These are phyloP conservation scores for Colletotrichum euphorbiae DNA, from an alignment of 2,329 filamentous ascomycete genomes.

Conservation along the genomic window DNA sequence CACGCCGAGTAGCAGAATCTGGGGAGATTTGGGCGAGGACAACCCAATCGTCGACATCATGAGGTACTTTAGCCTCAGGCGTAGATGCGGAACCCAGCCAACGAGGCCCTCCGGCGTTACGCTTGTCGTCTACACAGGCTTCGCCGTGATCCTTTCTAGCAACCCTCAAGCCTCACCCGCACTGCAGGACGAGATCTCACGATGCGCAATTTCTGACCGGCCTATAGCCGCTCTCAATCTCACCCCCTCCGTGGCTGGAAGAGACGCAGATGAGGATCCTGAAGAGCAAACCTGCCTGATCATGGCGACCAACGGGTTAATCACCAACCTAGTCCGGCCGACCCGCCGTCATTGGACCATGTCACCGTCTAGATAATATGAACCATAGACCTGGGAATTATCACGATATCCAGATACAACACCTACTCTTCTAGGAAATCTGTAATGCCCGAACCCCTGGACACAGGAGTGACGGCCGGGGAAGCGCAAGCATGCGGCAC, in stretches of 20 bases:
- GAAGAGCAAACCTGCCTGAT: slow-evolving; percentile 13
- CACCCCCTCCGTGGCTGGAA: slow-evolving; percentile 31
- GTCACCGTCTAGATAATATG: not conserved
- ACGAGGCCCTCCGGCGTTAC: slow-evolving; percentile 28
- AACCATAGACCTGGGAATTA: slow-evolving; percentile 21
- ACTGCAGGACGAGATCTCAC: slow-evolving; percentile 26
- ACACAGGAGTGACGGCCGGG: not conserved
- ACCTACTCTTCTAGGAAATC: not conserved
- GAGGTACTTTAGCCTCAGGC: not conserved
- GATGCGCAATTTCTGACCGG: slow-evolving; percentile 26
- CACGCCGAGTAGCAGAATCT: slow-evolving; percentile 27
- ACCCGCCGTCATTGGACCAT: slow-evolving; percentile 1
- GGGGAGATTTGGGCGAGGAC: not conserved
- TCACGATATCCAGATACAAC: not conserved
- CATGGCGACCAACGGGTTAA: slow-evolving; percentile 12
- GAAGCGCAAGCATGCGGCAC: slow-evolving; percentile 8
- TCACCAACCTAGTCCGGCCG: slow-evolving; percentile 19
- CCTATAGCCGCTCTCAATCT: slow-evolving; percentile 19
- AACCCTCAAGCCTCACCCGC: not conserved
- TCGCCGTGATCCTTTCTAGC: not conserved
- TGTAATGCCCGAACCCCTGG: not conserved
- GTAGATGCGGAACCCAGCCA: not conserved
- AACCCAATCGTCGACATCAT: not conserved
- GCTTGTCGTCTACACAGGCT: slow-evolving; percentile 13
- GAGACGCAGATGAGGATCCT: slow-evolving; percentile 16